A percentile compares a stretch with the other conserved stretches of the same genome.
Evolutionary conservation across 805 yeast species (phyloP).

Genomic region (Nakazawaea sp.): DNA sequence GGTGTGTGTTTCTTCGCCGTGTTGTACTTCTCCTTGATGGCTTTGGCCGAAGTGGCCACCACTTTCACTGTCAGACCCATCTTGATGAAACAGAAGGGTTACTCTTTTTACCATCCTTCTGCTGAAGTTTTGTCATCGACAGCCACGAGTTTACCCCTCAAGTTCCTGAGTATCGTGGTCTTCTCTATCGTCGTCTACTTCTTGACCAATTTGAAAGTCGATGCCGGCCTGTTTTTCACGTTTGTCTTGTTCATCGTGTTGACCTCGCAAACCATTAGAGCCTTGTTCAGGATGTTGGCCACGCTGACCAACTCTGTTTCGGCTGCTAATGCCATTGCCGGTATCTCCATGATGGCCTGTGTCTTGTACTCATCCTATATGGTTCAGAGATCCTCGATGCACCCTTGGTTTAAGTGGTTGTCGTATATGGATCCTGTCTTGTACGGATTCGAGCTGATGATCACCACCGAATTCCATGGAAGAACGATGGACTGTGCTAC

Average conservation of each 20-base stretch:
- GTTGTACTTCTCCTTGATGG: conserved; percentile 44
- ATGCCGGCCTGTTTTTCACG: conserved; percentile 49
- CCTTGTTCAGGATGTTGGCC: conserved; percentile 49
- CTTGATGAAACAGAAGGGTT: conserved; percentile 63
- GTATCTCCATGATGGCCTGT: conserved; percentile 42
- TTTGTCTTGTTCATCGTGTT: conserved; percentile 37
- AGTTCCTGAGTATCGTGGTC: conserved; percentile 34
- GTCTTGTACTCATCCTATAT: conserved; percentile 60
- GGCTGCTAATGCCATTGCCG: conserved; percentile 57
- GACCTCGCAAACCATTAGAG: conserved; percentile 39
- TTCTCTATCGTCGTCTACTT: conserved; percentile 51
- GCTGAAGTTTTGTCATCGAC: conserved; percentile 64
- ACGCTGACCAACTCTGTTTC: conserved; percentile 40
- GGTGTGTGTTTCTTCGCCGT: conserved; percentile 56
- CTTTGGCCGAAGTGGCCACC: conserved; percentile 38
- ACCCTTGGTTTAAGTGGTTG: conserved; percentile 69
- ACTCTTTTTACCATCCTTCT: conserved; percentile 67
- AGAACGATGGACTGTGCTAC: conserved; percentile 43
- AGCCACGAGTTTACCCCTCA: conserved; percentile 57
- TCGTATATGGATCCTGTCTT: conserved; percentile 50
- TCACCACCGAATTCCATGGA: conserved; percentile 60
- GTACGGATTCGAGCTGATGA: conserved; percentile 55
- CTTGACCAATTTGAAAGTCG: conserved; percentile 41
- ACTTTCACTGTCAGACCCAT: conserved; percentile 49
- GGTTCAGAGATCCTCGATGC: conserved; percentile 54